phyloP scores from a whole-genome alignment of 352 stramenopile species.

The Phytophthora macrochlamydospora region DNA sequence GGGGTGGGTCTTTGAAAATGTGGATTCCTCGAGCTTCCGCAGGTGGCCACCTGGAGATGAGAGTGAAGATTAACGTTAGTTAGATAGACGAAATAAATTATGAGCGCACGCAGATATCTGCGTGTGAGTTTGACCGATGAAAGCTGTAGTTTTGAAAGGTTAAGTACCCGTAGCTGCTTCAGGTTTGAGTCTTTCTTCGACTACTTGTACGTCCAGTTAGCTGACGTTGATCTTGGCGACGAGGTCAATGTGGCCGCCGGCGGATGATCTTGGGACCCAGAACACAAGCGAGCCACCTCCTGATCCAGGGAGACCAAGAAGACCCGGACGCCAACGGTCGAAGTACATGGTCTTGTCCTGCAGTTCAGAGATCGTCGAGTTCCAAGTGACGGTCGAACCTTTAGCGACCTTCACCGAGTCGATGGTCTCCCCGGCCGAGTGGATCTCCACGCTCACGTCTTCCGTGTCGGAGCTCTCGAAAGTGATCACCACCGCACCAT shows the following conservation, averaged over 20 bases:
- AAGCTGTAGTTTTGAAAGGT: too few species aligned
- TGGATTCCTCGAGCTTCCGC: slow-evolving; percentile 50
- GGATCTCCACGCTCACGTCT: slow-evolving; percentile 48
- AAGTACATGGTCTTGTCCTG: slow-evolving; percentile 63
- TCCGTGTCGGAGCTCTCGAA: slow-evolving; percentile 46
- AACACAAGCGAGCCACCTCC: slow-evolving; percentile 48
- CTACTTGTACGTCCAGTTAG: slow-evolving; percentile 19
- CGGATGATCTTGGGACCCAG: slow-evolving; percentile 41
- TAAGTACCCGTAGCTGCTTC: background rate
- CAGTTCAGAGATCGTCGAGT: slow-evolving; percentile 33
- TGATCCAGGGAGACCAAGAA: slow-evolving; percentile 44
- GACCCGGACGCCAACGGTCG: slow-evolving; percentile 51
- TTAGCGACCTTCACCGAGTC: slow-evolving; percentile 40
- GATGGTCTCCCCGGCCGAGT: slow-evolving; percentile 43
- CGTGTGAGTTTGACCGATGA: slow-evolving; percentile 2
- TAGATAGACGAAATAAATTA: slow-evolving; percentile 49
- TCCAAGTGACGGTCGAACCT: slow-evolving; percentile 42
- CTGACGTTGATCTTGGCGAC: slow-evolving; percentile 52
- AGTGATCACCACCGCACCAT: slow-evolving; percentile 39
- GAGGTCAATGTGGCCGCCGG: slow-evolving; percentile 42
- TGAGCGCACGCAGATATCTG: slow-evolving; percentile 3
- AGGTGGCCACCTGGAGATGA: slow-evolving; percentile 51
- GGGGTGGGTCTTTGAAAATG: slow-evolving; percentile 56
- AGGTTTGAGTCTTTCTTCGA: slow-evolving; percentile 6
- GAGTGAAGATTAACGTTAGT: slow-evolving; percentile 51